These are phyloP conservation scores for Cyclocybe cylindracea DNA, from an alignment of 768 basidiomycete genomes.

Conservation along the genomic window DNA sequence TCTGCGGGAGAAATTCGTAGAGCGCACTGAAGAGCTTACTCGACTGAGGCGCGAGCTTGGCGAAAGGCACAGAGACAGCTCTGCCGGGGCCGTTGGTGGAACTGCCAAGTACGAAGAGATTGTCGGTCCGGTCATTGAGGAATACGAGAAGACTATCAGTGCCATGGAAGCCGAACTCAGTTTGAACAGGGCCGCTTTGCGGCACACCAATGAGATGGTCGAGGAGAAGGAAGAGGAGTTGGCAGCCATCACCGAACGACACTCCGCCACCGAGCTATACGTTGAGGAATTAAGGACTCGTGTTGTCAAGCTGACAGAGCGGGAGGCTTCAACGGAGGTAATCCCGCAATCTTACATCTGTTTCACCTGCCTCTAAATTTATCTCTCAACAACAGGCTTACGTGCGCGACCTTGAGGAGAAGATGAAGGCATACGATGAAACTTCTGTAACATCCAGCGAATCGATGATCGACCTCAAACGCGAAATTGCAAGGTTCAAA, in stretches of 20 bases:
- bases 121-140: constrained; percentile 96
- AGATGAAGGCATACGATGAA: constrained; percentile 85
- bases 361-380: not conserved
- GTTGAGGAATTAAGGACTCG: constrained; percentile 83
- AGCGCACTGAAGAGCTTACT: constrained; percentile 87
- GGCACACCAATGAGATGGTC: constrained; percentile 90
- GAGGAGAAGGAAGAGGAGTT: constrained; percentile 90
- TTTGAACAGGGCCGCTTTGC: constrained; percentile 81
- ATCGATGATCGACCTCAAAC: constrained; percentile 79
- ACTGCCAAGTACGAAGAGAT: constrained; percentile 87
- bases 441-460: constrained; percentile 73
- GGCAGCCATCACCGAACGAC: constrained; percentile 61
- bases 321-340: constrained; percentile 92
- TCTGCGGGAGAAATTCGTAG: constrained; percentile 80
- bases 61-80: constrained; percentile 63
- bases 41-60: constrained; percentile 78
- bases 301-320: constrained; percentile 79
- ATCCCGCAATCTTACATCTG: constrained; percentile 17
- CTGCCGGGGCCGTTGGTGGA: constrained; percentile 62
- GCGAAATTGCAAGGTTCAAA: constrained; percentile 77
- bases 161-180: constrained; percentile 93
- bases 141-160: constrained; percentile 96
- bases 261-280: constrained; percentile 80
- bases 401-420: constrained; percentile 90
- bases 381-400: constrained; percentile 63